Percentiles rank a stretch among this genome's conserved stretches.
Conservation (phyloP, 805 yeast genomes). For the Wickerhamiella occidentalis region DNA sequence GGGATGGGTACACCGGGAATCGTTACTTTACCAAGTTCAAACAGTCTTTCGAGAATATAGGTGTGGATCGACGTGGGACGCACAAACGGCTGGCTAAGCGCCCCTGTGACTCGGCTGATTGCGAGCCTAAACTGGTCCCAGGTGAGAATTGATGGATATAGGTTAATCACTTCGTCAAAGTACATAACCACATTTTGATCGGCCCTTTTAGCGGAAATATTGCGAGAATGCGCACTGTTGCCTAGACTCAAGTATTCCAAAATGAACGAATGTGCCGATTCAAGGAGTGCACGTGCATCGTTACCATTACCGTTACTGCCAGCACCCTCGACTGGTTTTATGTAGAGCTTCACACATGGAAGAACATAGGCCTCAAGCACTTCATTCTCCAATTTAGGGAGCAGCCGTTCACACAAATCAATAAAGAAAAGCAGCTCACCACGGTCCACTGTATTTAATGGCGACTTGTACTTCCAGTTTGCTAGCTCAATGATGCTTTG, state of each 20-base stretch:
- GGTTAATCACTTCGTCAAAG: constrained; percentile 36
- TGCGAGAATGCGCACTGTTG: constrained; percentile 17
- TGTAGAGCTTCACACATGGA: constrained; percentile 14
- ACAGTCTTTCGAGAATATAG: constrained; percentile 33
- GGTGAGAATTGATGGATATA: constrained; percentile 47
- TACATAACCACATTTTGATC: constrained; percentile 30
- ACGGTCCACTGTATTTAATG: neutral
- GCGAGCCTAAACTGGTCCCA: constrained; percentile 47
- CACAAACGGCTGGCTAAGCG: constrained; percentile 30
- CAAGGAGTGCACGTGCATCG: constrained; percentile 32
- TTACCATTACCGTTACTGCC: neutral
- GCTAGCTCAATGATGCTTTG: constrained; percentile 5
- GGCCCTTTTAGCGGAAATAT: constrained; percentile 20
- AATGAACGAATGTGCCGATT: constrained; percentile 54
- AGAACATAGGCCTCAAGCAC: constrained; percentile 14
- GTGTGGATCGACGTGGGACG: constrained; percentile 23
- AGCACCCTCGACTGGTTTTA: constrained; percentile 1
- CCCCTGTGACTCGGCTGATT: constrained; percentile 41
- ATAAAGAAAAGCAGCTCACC: constrained; percentile 18
- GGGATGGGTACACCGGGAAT: constrained; percentile 31
- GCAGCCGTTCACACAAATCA: constrained; percentile 17
- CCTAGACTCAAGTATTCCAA: constrained; percentile 27
- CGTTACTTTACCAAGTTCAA: constrained; percentile 25
- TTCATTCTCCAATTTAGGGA: constrained; percentile 13
- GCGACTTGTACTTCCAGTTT: neutral